These are phyloP conservation scores for Dendrocalamus latiflorus DNA, from an alignment of 202 grass and related monocot genomes.

Conservation along the genomic window DNA sequence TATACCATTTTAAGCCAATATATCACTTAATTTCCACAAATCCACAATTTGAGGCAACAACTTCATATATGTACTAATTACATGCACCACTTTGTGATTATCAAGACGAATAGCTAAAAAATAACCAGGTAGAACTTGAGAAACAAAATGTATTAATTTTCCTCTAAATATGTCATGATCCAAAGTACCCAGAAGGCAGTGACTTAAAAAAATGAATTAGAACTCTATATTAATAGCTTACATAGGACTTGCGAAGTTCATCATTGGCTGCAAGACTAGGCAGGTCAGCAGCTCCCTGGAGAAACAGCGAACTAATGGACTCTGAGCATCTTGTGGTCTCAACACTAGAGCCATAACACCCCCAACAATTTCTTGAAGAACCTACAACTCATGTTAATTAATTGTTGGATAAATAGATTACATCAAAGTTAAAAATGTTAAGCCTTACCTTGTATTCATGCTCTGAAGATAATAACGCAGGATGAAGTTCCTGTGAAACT, in stretches of 20 bases:
- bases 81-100: constrained; percentile 5
- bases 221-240: constrained; percentile 44
- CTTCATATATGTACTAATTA: not conserved
- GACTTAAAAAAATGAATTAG: not conserved
- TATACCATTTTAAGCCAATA: not conserved
- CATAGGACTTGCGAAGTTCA: constrained; percentile 90
- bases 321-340: constrained; percentile 88
- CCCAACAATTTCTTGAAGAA: constrained; percentile 86
- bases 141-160: not conserved
- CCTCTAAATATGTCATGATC: not conserved
- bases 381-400: constrained; percentile 55
- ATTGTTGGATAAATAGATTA: constrained; percentile 7
- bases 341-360: constrained; percentile 77
- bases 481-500: constrained; percentile 88
- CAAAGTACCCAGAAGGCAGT: constrained; percentile 5
- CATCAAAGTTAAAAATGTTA: constrained; percentile 18
- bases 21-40: not conserved
- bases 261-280: constrained; percentile 80
- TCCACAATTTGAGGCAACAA: not conserved
- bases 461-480: constrained; percentile 87
- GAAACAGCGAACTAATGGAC: constrained; percentile 72
- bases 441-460: constrained; percentile 76
- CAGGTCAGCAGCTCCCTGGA: constrained; percentile 77
- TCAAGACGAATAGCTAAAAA: not conserved
- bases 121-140: constrained; percentile 17